phyloP scores from a whole-genome alignment of 179 eudicot genomes.

The Sideroxylon spinosum region DNA sequence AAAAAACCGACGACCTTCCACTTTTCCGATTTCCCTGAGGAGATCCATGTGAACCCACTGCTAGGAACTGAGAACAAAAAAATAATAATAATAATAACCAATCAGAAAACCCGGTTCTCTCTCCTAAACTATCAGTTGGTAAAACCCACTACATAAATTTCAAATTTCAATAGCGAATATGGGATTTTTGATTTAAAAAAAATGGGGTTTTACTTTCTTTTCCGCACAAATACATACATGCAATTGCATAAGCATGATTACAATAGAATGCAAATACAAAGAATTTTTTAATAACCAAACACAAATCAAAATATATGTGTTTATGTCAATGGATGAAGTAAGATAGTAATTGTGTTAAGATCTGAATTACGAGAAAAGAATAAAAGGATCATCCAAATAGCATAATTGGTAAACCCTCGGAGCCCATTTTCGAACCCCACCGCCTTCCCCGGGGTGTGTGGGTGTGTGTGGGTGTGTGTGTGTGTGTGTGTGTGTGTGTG shows the following conservation, averaged over 20 bases:
- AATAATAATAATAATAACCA: background rate
- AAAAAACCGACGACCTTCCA: slow-evolving; percentile 69
- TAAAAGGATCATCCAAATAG: background rate
- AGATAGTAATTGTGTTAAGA: too few relatives aligned
- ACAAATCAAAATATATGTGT: background rate
- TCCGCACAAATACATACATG: too few relatives aligned
- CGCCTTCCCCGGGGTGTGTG: too few relatives aligned
- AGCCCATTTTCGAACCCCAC: background rate
- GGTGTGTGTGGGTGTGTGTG: too few relatives aligned
- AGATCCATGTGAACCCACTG: slow-evolving; percentile 49
- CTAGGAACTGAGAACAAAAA: slow-evolving; percentile 32
- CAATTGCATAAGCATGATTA: background rate
- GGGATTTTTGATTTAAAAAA: too few relatives aligned
- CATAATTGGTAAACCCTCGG: background rate
- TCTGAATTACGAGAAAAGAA: background rate
- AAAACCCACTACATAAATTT: background rate
- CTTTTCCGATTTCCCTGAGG: slow-evolving; percentile 36
- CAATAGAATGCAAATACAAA: background rate
- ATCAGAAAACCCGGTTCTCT: background rate
- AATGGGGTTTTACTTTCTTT: background rate
- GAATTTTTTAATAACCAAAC: background rate
- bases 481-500: too few relatives aligned
- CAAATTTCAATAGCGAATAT: too few relatives aligned
- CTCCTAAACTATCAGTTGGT: too few relatives aligned
- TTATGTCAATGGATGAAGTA: background rate